These are phyloP conservation scores for Hypericum androsaemum DNA, from an alignment of 345 rosid genomes.

Conservation along the genomic window DNA sequence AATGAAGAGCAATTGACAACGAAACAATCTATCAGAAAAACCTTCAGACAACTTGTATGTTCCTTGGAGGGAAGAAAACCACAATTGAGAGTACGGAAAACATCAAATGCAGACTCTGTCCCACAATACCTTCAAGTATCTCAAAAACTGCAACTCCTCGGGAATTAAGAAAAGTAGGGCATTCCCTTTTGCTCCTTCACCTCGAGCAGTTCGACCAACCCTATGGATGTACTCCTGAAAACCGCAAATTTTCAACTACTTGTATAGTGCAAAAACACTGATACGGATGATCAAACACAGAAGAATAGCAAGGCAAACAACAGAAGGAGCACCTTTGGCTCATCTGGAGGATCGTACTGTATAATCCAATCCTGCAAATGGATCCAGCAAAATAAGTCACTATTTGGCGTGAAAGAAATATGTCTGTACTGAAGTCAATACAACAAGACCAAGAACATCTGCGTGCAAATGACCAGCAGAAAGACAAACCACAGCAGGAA, in stretches of 20 bases:
- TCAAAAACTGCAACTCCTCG: conserved; percentile 85
- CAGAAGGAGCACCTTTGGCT: conserved; percentile 54
- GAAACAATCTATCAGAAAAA: no score
- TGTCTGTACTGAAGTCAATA: background rate
- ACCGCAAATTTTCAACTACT: conserved; percentile 3
- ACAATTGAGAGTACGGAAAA: no score
- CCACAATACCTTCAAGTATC: conserved; percentile 65
- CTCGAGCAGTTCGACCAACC: conserved; percentile 99
- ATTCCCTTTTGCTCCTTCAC: conserved; percentile 95
- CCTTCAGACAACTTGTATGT: no score
- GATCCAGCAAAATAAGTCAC: background rate
- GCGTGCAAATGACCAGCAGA: background rate
- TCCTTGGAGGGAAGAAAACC: no score
- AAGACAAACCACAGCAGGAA: conserved; percentile 74
- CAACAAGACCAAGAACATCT: background rate
- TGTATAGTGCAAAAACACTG: background rate
- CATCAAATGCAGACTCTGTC: no score
- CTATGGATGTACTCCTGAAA: conserved; percentile 94
- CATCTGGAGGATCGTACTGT: conserved; percentile 98
- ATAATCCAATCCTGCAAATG: conserved; percentile 84
- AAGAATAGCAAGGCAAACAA: background rate
- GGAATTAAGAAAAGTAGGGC: conserved; percentile 88
- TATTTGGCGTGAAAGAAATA: background rate
- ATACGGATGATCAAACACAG: background rate
- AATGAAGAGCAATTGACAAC: no score